Evolutionary conservation across 192 early-diverging fungal genomes (phyloP).

Genomic region (Rhizophagus clarus): DNA sequence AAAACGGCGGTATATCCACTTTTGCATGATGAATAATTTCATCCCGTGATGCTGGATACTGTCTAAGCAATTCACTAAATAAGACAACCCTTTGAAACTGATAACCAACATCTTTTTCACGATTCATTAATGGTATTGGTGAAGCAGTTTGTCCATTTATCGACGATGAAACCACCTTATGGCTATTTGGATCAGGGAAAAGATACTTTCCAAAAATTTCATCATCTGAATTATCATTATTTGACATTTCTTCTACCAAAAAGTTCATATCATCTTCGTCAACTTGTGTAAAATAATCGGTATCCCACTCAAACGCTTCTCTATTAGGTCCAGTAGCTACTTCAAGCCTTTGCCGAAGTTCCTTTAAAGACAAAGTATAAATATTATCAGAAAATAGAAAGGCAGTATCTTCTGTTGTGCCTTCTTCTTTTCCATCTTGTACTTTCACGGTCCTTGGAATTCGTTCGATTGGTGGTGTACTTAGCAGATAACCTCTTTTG

Average conservation of each 20-base stretch:
- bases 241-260: constrained; percentile 39
- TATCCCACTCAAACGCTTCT: constrained; percentile 55
- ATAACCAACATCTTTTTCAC: constrained; percentile 62
- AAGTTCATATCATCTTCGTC: constrained; percentile 65
- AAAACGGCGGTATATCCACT: constrained; percentile 60
- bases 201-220: constrained; percentile 30
- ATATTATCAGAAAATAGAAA: constrained; percentile 55
- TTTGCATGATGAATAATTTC: constrained; percentile 63
- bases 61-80: constrained; percentile 55
- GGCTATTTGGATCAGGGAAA: background rate
- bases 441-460: constrained; percentile 51
- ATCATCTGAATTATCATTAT: constrained; percentile 38
- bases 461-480: constrained; percentile 56
- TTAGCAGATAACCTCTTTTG: constrained; percentile 47
- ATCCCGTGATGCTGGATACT: constrained; percentile 58
- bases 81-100: constrained; percentile 58
- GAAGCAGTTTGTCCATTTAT: constrained; percentile 27
- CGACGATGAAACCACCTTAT: background rate
- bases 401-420: constrained; percentile 37
- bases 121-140: constrained; percentile 47
- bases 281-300: constrained; percentile 57
- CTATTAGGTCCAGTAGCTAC: constrained; percentile 44
- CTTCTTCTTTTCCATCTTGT: constrained; percentile 44
- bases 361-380: constrained; percentile 49
- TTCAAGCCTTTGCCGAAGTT: constrained; percentile 49